These are phyloP conservation scores for Athelia psychrophila DNA, from an alignment of 1,284 basidiomycete genomes.

Conservation along the genomic window DNA sequence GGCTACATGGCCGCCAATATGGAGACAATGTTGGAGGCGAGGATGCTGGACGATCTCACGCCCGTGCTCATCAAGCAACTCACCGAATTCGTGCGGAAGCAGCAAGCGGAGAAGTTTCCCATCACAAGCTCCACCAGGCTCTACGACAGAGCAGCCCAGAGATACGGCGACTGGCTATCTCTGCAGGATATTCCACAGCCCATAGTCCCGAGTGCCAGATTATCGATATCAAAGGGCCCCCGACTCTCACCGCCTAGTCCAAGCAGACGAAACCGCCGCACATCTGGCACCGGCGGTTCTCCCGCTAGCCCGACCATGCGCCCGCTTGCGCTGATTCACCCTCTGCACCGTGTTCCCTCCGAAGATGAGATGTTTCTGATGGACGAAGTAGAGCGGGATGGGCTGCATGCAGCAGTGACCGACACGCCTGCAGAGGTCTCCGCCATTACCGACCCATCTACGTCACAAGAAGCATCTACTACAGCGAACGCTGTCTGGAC, in stretches of 20 bases:
- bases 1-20: conserved; percentile 83
- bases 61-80: conserved; percentile 69
- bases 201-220: conserved; percentile 42
- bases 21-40: conserved; percentile 85
- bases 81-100: conserved; percentile 51
- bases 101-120: conserved; percentile 70
- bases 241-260: conserved; percentile 44
- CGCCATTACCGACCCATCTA: background rate
- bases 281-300: conserved; percentile 20
- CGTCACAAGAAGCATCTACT: conserved; percentile 16
- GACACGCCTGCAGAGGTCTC: background rate
- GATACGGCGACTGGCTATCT: conserved; percentile 76
- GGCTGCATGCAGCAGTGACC: background rate
- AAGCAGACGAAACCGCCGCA: conserved; percentile 19
- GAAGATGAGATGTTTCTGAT: conserved; percentile 60
- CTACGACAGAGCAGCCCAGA: conserved; percentile 58
- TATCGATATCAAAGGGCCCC: conserved; percentile 34
- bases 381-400: conserved; percentile 48
- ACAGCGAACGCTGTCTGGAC: conserved; percentile 36
- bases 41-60: conserved; percentile 77
- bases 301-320: conserved; percentile 30
- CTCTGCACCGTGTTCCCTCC: conserved; percentile 14
- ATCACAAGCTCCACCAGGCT: conserved; percentile 60
- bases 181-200: conserved; percentile 78
- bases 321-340: conserved; percentile 16